Evolutionary conservation across 2,329 filamentous ascomycete species (phyloP).

Genomic region (Scedosporium minutisporum): DNA sequence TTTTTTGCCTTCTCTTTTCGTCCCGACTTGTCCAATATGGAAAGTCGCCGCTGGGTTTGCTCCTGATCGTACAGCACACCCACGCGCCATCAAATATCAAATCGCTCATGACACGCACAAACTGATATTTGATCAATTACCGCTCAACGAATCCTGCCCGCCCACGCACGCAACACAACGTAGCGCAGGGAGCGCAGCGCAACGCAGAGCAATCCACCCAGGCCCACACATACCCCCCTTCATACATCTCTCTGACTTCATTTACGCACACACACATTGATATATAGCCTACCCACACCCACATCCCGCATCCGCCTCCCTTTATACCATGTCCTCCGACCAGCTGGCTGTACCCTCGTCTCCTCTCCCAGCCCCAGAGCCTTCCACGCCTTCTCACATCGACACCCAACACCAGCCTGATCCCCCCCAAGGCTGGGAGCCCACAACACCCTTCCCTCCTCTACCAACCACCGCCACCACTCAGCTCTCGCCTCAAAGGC

Average conservation of each 20-base stretch:
- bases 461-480: constrained; percentile 13
- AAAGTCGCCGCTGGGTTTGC: background rate
- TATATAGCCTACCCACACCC: constrained; percentile 6
- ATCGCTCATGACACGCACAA: background rate
- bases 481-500: constrained; percentile 14
- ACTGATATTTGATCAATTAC: too few species aligned
- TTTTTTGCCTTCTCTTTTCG: background rate
- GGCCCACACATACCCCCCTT: background rate
- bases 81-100: background rate
- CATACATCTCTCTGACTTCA: background rate
- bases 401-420: constrained; percentile 4
- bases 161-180: background rate
- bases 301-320: background rate
- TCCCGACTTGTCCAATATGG: background rate
- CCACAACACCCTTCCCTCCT: constrained; percentile 8
- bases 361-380: background rate
- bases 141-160: background rate
- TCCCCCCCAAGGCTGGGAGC: constrained; percentile 1
- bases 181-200: background rate
- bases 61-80: background rate
- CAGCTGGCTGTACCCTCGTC: background rate
- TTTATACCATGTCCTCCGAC: background rate
- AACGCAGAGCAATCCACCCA: background rate
- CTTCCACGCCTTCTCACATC: background rate
- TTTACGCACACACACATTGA: background rate